Conservation (phyloP, 805 yeast species). For the Cyberlindnera samutprakarnensis region DNA sequence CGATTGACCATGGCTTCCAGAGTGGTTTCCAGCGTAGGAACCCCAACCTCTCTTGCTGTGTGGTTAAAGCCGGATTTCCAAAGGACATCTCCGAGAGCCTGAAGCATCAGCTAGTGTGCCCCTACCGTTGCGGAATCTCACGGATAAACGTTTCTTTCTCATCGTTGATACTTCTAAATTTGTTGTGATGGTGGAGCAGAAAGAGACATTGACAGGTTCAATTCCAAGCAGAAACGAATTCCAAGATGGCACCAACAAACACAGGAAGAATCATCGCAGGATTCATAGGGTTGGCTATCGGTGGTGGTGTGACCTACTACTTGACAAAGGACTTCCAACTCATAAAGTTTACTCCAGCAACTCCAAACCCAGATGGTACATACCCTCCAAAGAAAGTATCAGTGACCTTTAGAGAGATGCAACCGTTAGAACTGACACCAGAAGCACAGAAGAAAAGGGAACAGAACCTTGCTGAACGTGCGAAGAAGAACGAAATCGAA, state of each 20-base stretch:
- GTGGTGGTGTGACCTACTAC: constrained; percentile 10
- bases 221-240: too few relatives aligned
- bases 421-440: constrained; percentile 32
- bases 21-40: too few relatives aligned
- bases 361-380: constrained; percentile 31
- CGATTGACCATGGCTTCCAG: too few relatives aligned
- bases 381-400: constrained; percentile 26
- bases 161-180: too few relatives aligned
- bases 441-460: constrained; percentile 17
- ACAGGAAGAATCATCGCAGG: constrained; percentile 14
- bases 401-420: constrained; percentile 28
- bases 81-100: too few relatives aligned
- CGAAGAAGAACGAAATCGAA: constrained; percentile 6
- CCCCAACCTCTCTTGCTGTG: too few relatives aligned
- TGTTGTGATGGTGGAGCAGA: too few relatives aligned
- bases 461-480: constrained; percentile 1
- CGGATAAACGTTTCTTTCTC: too few relatives aligned
- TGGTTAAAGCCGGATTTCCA: too few relatives aligned
- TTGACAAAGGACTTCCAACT: constrained; percentile 22
- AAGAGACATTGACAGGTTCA: too few relatives aligned
- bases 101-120: too few relatives aligned
- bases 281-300: constrained; percentile 11
- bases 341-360: constrained; percentile 33
- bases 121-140: too few relatives aligned
- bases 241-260: constrained; percentile 7